These are phyloP conservation scores for Curvularia eragrostidis DNA, from an alignment of 2,329 filamentous ascomycete species.

Conservation along the genomic window DNA sequence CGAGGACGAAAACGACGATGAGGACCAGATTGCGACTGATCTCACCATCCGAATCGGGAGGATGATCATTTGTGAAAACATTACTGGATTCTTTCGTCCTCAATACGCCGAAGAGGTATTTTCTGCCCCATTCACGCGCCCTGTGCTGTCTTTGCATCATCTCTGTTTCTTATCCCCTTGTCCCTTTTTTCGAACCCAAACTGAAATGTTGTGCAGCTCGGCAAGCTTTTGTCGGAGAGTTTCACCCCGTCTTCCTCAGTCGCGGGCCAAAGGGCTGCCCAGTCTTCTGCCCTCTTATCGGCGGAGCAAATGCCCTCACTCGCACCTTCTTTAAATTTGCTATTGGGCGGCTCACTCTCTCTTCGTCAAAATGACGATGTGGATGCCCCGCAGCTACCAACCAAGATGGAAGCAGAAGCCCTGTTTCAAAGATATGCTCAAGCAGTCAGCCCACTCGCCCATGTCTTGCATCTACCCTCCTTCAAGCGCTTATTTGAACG, in stretches of 20 bases:
- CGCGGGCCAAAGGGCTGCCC: conserved; percentile 45
- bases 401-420: conserved; percentile 46
- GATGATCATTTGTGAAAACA: conserved; percentile 51
- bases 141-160: conserved; percentile 10
- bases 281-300: conserved; percentile 45
- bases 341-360: conserved; percentile 43
- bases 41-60: conserved; percentile 48
- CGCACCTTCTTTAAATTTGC: conserved; percentile 44
- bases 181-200: conserved; percentile 18
- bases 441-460: conserved; percentile 48
- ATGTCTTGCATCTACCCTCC: conserved; percentile 48
- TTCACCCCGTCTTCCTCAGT: conserved; percentile 42
- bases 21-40: conserved; percentile 49
- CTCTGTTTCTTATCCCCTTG: neutral
- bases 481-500: conserved; percentile 48
- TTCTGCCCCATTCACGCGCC: conserved; percentile 23
- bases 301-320: conserved; percentile 50
- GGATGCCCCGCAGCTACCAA: conserved; percentile 42
- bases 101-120: conserved; percentile 52
- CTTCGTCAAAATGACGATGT: conserved; percentile 39
- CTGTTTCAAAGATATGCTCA: conserved; percentile 46
- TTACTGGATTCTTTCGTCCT: conserved; percentile 49
- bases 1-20: conserved; percentile 49
- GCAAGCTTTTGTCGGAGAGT: conserved; percentile 48
- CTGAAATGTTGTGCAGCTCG: conserved; percentile 45